Base-by-base conservation (phyloP, 2,329 filamentous ascomycete species). In the Aspergillus sergii region DNA sequence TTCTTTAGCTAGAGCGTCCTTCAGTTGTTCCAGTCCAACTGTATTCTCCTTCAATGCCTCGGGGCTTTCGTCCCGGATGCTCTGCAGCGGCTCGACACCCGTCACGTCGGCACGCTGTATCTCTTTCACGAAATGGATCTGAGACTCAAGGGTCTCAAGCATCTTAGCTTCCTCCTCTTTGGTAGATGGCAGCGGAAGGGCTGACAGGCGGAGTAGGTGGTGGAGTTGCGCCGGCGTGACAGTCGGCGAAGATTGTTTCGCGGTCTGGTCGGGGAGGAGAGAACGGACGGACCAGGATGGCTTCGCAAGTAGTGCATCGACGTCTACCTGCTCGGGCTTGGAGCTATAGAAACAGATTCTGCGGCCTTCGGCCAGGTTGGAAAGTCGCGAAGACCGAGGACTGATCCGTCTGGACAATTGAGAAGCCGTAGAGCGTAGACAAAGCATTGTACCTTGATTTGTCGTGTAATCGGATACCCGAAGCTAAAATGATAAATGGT, bases 61-160 rank as follows among this genome's bases (percentile, higher is more conserved):
- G 6, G 70, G 66, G n/a, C 73, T 82, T 64, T 83, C 94, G 75
- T 98, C 94, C 59, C 92, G 88, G 62, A 98, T 90, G 51, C 90
- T 89, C 57, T 87, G 84, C 50, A 99, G 79, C 0, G 95, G 94
- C 61, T 88, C 84, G 0, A 97, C 83, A 4, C 85, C 88, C 0
- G 83, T 79, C 0, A 92, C 94, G 75, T 96, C 86, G 56, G 97
- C 89, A 51, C 84, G 82, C 73, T 96, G 94, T 23, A 98, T 89
- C 66, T 93, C 88, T 65, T 87, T 89, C n/a, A 98, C 93, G 73
- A 99, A 99, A 72, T 91, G 90, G 0, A 99, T 86, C 75, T 99
- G 95, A 36, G 91, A 88, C 58, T 89, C 85, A 2, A 99, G 84
- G 1, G 90, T 94, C 26, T 85, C 75, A 4, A 96, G 84, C 87